phyloP scores from a whole-genome alignment of 192 early-diverging fungal species.

The Glomus cerebriforme region DNA sequence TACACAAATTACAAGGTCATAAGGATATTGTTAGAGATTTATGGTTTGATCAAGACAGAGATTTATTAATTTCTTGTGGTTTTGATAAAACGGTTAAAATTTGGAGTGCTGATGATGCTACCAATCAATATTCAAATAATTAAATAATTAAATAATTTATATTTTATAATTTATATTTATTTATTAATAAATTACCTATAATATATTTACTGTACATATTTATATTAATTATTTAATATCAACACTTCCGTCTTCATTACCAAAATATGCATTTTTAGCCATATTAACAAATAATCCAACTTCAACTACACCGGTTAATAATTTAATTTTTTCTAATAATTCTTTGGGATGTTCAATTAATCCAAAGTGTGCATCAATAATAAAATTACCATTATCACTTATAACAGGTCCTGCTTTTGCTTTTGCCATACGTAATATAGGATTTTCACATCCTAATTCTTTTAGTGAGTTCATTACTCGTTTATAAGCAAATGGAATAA shows the following conservation, averaged over 20 bases:
- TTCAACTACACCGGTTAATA: conserved; percentile 87
- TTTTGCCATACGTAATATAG: conserved; percentile 80
- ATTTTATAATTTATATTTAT: neutral
- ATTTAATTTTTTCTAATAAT: conserved; percentile 57
- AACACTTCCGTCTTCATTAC: conserved; percentile 64
- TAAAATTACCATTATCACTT: conserved; percentile 92
- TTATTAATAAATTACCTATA: neutral
- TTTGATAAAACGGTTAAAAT: conserved; percentile 63
- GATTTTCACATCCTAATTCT: conserved; percentile 45
- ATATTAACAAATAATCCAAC: conserved; percentile 91
- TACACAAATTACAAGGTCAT: conserved; percentile 60
- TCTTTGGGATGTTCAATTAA: conserved; percentile 64
- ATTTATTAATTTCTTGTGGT: conserved; percentile 53
- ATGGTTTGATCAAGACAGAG: conserved; percentile 49
- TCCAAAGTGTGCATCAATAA: conserved; percentile 85
- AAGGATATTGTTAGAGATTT: conserved; percentile 53
- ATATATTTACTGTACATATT: no score
- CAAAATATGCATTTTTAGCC: conserved; percentile 85
- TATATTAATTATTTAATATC: neutral
- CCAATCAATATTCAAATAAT: no score
- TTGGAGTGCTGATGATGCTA: conserved; percentile 41
- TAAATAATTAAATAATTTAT: no score
- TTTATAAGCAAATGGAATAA: conserved; percentile 80
- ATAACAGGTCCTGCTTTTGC: conserved; percentile 92
- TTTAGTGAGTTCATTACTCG: conserved; percentile 60